phyloP scores from a whole-genome alignment of 1,284 basidiomycete genomes.

The Amylostereum areolatum region DNA sequence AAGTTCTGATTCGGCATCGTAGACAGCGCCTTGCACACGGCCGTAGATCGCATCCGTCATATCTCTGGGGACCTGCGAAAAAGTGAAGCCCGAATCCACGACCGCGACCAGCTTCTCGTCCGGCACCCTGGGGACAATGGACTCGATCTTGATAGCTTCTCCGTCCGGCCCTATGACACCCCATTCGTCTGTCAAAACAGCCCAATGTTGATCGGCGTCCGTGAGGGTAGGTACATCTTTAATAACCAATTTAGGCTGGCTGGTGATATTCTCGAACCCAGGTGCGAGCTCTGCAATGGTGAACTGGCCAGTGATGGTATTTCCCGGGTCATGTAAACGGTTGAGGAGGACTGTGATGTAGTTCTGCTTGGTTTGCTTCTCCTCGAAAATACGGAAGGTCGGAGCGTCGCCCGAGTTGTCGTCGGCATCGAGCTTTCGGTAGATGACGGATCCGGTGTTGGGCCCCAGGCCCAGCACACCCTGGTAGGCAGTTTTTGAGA shows the following conservation, averaged over 20 bases:
- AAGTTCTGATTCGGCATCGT: slow-evolving; percentile 46
- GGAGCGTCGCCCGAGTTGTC: slow-evolving; percentile 45
- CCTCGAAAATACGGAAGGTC: slow-evolving; percentile 55
- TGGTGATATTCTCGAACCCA: slow-evolving; percentile 54
- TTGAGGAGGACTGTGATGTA: slow-evolving; percentile 67
- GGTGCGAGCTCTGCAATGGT: slow-evolving; percentile 51
- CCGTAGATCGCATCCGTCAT: slow-evolving; percentile 78
- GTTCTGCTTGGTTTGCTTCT: slow-evolving; percentile 47
- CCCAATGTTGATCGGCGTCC: slow-evolving; percentile 69
- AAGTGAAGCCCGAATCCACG: slow-evolving; percentile 69
- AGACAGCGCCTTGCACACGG: slow-evolving; percentile 67
- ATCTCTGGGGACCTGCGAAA: slow-evolving; percentile 64
- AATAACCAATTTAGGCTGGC: slow-evolving; percentile 60
- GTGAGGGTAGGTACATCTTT: slow-evolving; percentile 54
- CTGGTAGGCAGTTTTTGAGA: slow-evolving; percentile 55
- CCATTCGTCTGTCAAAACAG: slow-evolving; percentile 56
- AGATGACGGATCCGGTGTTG: slow-evolving; percentile 62
- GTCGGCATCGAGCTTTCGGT: slow-evolving; percentile 39
- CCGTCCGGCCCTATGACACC: slow-evolving; percentile 72
- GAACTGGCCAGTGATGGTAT: slow-evolving; percentile 42
- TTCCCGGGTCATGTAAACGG: slow-evolving; percentile 46
- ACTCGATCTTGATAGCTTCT: slow-evolving; percentile 47
- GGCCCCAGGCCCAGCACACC: slow-evolving; percentile 73
- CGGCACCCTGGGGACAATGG: slow-evolving; percentile 51
- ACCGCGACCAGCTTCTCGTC: slow-evolving; percentile 51